Conservation (phyloP, 352 stramenopile genomes). For the Pythium folliculosum region DNA sequence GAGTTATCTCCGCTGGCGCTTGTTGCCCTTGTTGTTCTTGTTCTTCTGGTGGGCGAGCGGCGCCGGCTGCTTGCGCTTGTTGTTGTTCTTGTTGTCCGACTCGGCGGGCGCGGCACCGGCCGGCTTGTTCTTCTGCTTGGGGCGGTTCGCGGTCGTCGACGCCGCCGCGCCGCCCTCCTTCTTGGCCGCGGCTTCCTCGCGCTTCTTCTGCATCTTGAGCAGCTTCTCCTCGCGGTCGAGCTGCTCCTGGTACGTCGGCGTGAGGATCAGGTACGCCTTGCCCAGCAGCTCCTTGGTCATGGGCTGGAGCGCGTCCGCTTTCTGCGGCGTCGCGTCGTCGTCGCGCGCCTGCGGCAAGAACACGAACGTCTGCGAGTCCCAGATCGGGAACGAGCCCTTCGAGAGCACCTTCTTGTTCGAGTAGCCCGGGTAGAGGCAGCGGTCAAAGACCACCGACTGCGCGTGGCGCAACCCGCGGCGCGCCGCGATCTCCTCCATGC, state of each 20-base stretch:
- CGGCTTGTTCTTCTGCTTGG: slow-evolving; percentile 34
- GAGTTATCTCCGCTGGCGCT: slow-evolving; percentile 31
- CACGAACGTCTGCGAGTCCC: slow-evolving; percentile 95
- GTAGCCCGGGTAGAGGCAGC: slow-evolving; percentile 91
- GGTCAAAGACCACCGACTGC: slow-evolving; percentile 92
- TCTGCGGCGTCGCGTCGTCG: slow-evolving; percentile 19
- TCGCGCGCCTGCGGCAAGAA: slow-evolving; percentile 62
- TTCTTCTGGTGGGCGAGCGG: slow-evolving; percentile 44
- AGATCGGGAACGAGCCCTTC: slow-evolving; percentile 95
- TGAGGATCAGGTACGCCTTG: slow-evolving; percentile 68
- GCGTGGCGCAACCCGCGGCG: slow-evolving; percentile 48
- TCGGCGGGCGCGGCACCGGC: neutral
- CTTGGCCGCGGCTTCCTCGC: slow-evolving; percentile 24
- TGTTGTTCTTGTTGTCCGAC: neutral
- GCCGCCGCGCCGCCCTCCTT: neutral
- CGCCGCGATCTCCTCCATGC: slow-evolving; percentile 69
- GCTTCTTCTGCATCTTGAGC: slow-evolving; percentile 38
- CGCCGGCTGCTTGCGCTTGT: slow-evolving; percentile 25
- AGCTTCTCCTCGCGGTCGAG: slow-evolving; percentile 36
- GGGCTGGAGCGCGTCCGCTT: slow-evolving; percentile 29
- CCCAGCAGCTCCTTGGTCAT: slow-evolving; percentile 67
- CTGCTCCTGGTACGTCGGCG: slow-evolving; percentile 56
- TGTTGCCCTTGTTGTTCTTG: slow-evolving; percentile 32
- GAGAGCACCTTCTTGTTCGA: slow-evolving; percentile 96
- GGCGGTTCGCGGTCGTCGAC: slow-evolving; percentile 19